A percentile compares a stretch with the other conserved stretches of the same genome.
Conservation (phyloP, 2,329 filamentous ascomycete species). For the Fusarium pilosicola region DNA sequence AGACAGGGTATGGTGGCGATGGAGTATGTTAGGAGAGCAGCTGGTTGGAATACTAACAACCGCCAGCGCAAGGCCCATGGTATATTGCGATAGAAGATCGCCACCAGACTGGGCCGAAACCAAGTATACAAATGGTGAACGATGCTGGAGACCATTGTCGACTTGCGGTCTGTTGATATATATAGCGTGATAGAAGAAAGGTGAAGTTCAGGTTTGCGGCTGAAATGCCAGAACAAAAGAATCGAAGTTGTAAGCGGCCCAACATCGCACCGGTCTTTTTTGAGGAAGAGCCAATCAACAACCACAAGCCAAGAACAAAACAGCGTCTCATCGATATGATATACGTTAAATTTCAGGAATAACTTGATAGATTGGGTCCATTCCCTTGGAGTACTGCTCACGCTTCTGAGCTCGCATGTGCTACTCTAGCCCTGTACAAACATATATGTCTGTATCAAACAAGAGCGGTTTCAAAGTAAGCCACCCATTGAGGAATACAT, state of each 20-base stretch:
- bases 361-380: neutral
- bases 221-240: neutral
- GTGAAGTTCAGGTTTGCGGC: neutral
- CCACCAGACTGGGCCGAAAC: slow-evolving; percentile 47
- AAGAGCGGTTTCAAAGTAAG: neutral
- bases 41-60: slow-evolving; percentile 54
- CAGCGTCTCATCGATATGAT: too few species aligned
- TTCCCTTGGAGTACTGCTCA: neutral
- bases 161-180: accelerated
- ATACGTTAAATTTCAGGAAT: neutral
- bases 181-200: accelerated
- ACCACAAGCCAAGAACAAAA: neutral
- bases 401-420: neutral
- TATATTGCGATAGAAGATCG: slow-evolving; percentile 50
- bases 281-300: neutral
- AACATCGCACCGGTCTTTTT: slow-evolving; percentile 10
- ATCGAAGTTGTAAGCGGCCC: slow-evolving; percentile 16
- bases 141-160: slow-evolving; percentile 4
- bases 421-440: neutral
- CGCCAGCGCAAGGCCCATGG: slow-evolving; percentile 55
- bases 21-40: slow-evolving; percentile 50
- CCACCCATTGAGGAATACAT: neutral
- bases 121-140: slow-evolving; percentile 27
- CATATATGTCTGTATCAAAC: neutral
- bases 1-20: slow-evolving; percentile 51